These are phyloP conservation scores for Mucor circinelloides DNA, from an alignment of 371 early-diverging fungal species.

Conservation along the genomic window DNA sequence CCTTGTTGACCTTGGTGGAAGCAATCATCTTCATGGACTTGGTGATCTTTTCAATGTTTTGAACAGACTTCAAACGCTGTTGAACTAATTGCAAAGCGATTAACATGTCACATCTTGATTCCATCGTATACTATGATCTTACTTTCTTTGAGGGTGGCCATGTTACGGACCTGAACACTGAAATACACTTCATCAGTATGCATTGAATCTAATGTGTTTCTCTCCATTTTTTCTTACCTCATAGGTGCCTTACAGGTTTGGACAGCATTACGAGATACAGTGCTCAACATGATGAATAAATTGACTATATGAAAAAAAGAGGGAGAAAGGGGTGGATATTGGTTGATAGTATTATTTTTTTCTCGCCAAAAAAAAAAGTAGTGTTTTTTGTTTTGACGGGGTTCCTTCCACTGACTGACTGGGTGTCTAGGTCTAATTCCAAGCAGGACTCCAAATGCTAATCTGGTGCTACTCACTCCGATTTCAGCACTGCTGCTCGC, in stretches of 20 bases:
- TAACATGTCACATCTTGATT: background rate
- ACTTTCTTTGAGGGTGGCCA: constrained; percentile 93
- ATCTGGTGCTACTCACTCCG: background rate
- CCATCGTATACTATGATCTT: constrained; percentile 29
- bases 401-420: constrained; percentile 1
- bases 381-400: background rate
- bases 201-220: background rate
- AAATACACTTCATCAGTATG: background rate
- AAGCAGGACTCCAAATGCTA: background rate
- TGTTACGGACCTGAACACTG: constrained; percentile 80
- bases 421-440: background rate
- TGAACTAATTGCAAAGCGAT: constrained; percentile 68
- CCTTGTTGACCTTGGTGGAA: constrained; percentile 95
- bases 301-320: background rate
- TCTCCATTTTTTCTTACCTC: background rate
- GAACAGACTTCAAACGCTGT: constrained; percentile 93
- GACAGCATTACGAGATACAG: constrained; percentile 13
- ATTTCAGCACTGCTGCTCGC: background rate
- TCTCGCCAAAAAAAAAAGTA: background rate
- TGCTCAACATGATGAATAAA: constrained; percentile 9
- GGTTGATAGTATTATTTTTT: background rate
- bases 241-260: constrained; percentile 11
- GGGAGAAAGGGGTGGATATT: background rate
- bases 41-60: constrained; percentile 98
- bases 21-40: constrained; percentile 99